Evolutionary conservation across 805 yeast genomes (phyloP), one percentile per base, ranked within the genome.

Genomic region (Candida maltosa): DNA sequence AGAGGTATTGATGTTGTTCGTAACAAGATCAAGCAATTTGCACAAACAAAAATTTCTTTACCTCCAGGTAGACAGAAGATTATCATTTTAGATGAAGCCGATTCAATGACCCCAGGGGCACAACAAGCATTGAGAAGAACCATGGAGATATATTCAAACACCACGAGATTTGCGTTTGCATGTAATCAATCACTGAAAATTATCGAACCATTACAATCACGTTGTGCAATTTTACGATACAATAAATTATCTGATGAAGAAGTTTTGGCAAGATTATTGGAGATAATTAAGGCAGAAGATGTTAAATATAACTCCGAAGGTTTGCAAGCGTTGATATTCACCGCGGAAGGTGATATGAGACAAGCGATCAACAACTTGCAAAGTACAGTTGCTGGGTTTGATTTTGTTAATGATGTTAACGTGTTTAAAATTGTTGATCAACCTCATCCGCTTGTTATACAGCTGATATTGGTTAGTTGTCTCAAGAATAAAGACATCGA

Each of bases 281-380:
- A 86, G 49, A 75, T 93, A 16, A 73, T 80, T 30, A 70, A 80
- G 45, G 50, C 60, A 2, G 97, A 93, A 56, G 56, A 78, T 29
- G 84, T 91, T 10, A 69, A 87, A 51, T 85, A 77, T 58, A 78
- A 89, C 12, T 85, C 87, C 42, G 96, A 87, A 57, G 98, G 98
- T 0, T 62, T 93, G 23, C 87, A 87, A 46, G 97, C 98, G 0
- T 71, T 93, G 40, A 79, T 93, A 11, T 93, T 93, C 62, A 83
- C 97, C 0, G 94, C 96, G 0, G 98, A 93, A 54, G 98, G 98
- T 40, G 98, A 93, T 56, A 91, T 93, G 98, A 79, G 98, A 58
- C 98, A 93, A 60, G 98, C 97, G 0, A 76, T 93, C 31, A 93
- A 93, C 54, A 93, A 93, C 59, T 58, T 93, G 40, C 98, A 93